phyloP scores from a whole-genome alignment of 345 rosid species.

The Pelargonium nanum region DNA sequence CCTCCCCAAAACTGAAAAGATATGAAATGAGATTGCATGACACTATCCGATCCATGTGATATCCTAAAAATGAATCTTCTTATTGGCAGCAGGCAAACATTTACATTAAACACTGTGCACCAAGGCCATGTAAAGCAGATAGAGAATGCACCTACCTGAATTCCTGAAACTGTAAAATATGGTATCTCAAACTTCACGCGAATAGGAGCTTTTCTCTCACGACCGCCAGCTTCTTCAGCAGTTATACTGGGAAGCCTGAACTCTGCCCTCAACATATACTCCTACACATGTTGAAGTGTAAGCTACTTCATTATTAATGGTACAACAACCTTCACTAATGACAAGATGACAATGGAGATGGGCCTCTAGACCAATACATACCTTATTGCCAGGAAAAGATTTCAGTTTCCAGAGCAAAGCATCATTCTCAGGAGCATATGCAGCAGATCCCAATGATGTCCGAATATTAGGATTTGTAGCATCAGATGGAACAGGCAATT shows the following conservation, averaged over 20 bases:
- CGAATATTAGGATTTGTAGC: conserved; percentile 57
- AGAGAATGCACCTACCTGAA: not conserved
- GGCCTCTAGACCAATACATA: not conserved
- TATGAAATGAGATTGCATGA: too few relatives aligned
- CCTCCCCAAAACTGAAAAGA: too few relatives aligned
- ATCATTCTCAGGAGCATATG: conserved; percentile 73
- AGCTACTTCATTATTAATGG: not conserved
- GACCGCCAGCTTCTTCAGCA: conserved; percentile 50
- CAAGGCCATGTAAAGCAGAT: too few relatives aligned
- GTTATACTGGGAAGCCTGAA: conserved; percentile 67
- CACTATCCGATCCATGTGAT: too few relatives aligned
- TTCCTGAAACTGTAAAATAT: not conserved
- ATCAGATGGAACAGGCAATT: conserved; percentile 66
- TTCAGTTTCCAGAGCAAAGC: conserved; percentile 44
- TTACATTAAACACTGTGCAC: too few relatives aligned
- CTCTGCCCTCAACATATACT: conserved; percentile 71
- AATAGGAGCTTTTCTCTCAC: conserved; percentile 71
- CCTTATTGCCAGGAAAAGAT: not conserved
- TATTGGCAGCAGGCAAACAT: too few relatives aligned
- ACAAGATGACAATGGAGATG: not conserved
- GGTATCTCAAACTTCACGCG: conserved; percentile 41
- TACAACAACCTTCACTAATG: not conserved
- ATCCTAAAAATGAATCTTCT: too few relatives aligned
- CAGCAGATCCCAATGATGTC: conserved; percentile 69
- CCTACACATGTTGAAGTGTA: conserved; percentile 23